Percentiles rank a stretch among this genome's conserved stretches.
phyloP scores from a whole-genome alignment of 2,329 filamentous ascomycete genomes.

The Penicillium sp. region DNA sequence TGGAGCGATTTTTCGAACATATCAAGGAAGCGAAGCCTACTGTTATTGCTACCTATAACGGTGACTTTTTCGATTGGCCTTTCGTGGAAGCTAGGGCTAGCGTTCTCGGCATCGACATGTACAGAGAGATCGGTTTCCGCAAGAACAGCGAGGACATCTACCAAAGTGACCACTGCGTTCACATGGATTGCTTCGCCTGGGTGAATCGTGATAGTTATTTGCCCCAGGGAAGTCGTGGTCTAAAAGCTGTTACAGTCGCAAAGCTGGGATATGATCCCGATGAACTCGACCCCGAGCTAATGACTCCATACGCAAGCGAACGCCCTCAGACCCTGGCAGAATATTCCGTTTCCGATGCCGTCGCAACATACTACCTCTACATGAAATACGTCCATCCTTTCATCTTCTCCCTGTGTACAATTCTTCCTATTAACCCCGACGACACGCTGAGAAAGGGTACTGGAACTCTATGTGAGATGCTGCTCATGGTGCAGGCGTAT shows the following conservation, averaged over 20 bases:
- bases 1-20: conserved; percentile 90
- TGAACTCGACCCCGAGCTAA: conserved; percentile 91
- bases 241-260: conserved; percentile 95
- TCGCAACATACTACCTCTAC: conserved; percentile 96
- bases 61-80: conserved; percentile 99
- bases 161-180: conserved; percentile 88
- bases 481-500: conserved; percentile 97
- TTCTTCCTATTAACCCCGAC: conserved; percentile 84
- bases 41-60: conserved; percentile 99
- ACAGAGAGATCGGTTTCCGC: conserved; percentile 91
- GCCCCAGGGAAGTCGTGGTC: conserved; percentile 87
- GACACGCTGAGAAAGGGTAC: conserved; percentile 92
- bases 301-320: conserved; percentile 82
- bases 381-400: conserved; percentile 99
- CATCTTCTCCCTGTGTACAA: conserved; percentile 96
- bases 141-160: conserved; percentile 95
- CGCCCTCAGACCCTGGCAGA: conserved; percentile 88
- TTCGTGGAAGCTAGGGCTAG: conserved; percentile 91
- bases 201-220: conserved; percentile 97
- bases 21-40: conserved; percentile 91
- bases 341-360: conserved; percentile 97
- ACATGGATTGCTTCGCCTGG: conserved; percentile 99
- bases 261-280: conserved; percentile 98
- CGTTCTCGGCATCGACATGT: conserved; percentile 96
- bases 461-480: conserved; percentile 94